Evolutionary conservation across 2,329 filamentous ascomycete genomes (phyloP), one percentile per base, ranked within the genome.

Genomic region (Blastomyces gilchristii): DNA sequence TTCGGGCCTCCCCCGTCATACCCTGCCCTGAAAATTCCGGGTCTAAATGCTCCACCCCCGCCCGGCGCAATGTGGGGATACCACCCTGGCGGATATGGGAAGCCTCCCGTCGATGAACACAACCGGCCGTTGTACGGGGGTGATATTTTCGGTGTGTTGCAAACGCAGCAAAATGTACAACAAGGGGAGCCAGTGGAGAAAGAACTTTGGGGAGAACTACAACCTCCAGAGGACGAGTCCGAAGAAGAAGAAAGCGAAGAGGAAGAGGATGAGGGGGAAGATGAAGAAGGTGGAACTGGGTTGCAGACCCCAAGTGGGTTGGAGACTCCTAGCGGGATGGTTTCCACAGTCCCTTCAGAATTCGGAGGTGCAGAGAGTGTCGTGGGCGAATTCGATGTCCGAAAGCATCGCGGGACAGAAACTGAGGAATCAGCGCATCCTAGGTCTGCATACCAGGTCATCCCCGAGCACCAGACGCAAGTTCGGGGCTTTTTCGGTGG

Each of bases 401-500:
- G 94, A 65, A 99, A 97, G 77, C 83, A 87, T 64, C 85, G 89
- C 64, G 93, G 91, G 61, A 92, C 86, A 64, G 91, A 97, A 70
- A 96, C 92, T 0, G 92, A 97, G 73, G 91, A 96, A 65, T 85
- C 85, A 0, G 82, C 79, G 18, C 79, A 85, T 47, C 89, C 89
- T 8, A 87, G 90, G 67, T 87, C 87, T 28, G 91, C 94, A 18
- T 96, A 94, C 75, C 91, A 91, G 25, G 87, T 99, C 58, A 83
- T 99, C 28, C 91, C 91, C 12, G 93, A 99, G 77, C 89, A 89
- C 63, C 87, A 93, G 72, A 87, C 92, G 28, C 86, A 88, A 60
- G 86, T 90, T 5, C 88, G 92, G 69, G 94, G 94, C 56, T 97
- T 99, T 84, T 97, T 99, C 73, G 94, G 94, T 69, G 92, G 90